phyloP scores from a whole-genome alignment of 768 basidiomycete species.

The Termitomyces sp. region DNA sequence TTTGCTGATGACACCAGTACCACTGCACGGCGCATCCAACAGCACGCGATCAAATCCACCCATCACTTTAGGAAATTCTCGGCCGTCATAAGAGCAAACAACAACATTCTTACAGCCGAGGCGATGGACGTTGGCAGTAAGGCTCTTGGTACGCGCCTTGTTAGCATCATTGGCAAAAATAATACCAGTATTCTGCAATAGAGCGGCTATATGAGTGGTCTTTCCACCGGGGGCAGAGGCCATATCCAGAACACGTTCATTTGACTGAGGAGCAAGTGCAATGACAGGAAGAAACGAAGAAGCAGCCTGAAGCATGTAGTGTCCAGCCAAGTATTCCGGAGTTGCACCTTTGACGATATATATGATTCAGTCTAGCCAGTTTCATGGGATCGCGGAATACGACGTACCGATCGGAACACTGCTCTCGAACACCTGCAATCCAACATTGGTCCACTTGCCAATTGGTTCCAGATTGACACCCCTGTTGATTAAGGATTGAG shows the following conservation, averaged over 20 bases:
- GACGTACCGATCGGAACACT: conserved; percentile 81
- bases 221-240: conserved; percentile 98
- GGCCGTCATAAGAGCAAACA: conserved; percentile 93
- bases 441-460: conserved; percentile 99
- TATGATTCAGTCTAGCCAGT: background rate
- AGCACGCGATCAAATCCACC: conserved; percentile 98
- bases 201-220: conserved; percentile 94
- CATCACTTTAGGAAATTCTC: conserved; percentile 98
- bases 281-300: conserved; percentile 99
- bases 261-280: conserved; percentile 86
- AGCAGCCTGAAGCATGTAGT: conserved; percentile 99
- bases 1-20: conserved; percentile 97
- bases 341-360: conserved; percentile 62
- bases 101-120: conserved; percentile 98
- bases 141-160: conserved; percentile 90
- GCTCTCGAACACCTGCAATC: conserved; percentile 97
- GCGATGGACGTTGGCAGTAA: conserved; percentile 95
- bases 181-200: conserved; percentile 96
- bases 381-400: background rate
- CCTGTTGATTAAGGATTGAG: conserved; percentile 88
- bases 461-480: conserved; percentile 98
- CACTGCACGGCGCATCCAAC: conserved; percentile 95
- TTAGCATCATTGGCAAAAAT: conserved; percentile 97
- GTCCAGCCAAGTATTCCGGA: conserved; percentile 97
- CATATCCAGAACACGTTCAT: conserved; percentile 96